Conservation (phyloP, 2,329 filamentous ascomycete genomes). For the Hymenoscyphus scutula region DNA sequence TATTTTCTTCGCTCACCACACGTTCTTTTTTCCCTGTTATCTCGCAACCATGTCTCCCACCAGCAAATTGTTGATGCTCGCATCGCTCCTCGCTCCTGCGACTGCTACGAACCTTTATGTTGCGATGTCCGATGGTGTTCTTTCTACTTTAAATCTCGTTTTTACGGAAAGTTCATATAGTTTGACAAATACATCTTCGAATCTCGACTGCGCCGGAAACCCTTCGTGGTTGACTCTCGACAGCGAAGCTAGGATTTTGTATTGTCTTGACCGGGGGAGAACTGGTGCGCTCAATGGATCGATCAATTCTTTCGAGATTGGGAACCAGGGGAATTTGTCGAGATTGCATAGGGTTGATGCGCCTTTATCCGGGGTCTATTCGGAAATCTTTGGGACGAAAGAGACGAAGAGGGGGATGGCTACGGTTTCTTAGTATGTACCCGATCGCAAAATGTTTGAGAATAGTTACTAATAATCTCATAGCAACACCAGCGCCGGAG, state of each 20-base stretch:
- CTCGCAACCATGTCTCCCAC: neutral
- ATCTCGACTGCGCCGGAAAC: slow-evolving; percentile 12
- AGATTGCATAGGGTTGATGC: slow-evolving; percentile 12
- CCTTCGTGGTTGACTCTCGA: slow-evolving; percentile 19
- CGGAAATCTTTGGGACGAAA: slow-evolving; percentile 10
- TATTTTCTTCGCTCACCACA: neutral
- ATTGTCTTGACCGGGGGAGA: slow-evolving; percentile 19
- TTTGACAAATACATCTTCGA: slow-evolving; percentile 12
- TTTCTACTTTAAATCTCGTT: slow-evolving; percentile 17
- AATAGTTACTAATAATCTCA: neutral
- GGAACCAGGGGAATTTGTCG: slow-evolving; percentile 10
- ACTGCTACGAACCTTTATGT: neutral
- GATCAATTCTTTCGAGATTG: slow-evolving; percentile 17
- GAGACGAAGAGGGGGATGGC: slow-evolving; percentile 15
- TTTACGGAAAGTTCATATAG: slow-evolving; percentile 7
- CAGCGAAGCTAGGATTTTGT: slow-evolving; percentile 14
- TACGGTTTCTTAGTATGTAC: slow-evolving; percentile 18
- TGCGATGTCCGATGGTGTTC: neutral
- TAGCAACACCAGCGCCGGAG: slow-evolving; percentile 16
- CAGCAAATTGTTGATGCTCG: neutral
- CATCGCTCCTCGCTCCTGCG: neutral
- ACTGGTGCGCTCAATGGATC: slow-evolving; percentile 14
- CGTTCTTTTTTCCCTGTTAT: neutral
- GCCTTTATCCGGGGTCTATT: slow-evolving; percentile 13
- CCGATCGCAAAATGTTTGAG: neutral